Percentiles rank a stretch among this genome's conserved stretches.
Evolutionary conservation across 352 stramenopile genomes (phyloP).

Genomic region (Phytophthora crassamura): DNA sequence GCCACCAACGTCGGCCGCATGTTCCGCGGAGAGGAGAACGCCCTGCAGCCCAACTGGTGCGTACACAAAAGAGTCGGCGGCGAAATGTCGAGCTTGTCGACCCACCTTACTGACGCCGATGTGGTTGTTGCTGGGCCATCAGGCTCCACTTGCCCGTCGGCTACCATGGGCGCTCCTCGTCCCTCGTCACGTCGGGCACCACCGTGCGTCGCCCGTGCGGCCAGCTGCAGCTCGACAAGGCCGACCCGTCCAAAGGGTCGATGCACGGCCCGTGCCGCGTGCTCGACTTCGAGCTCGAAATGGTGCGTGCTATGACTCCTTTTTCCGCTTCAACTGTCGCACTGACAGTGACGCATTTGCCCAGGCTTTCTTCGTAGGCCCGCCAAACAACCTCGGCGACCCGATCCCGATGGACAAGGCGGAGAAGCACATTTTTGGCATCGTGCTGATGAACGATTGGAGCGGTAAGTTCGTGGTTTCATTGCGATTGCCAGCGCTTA

Average conservation of each 20-base stretch:
- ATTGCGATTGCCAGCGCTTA: background rate
- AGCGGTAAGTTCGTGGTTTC: slow-evolving; percentile 66
- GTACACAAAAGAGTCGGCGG: background rate
- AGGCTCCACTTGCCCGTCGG: slow-evolving; percentile 96
- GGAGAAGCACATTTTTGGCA: slow-evolving; percentile 96
- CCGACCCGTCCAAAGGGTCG: slow-evolving; percentile 93
- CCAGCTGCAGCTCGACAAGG: slow-evolving; percentile 92
- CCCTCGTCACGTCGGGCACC: slow-evolving; percentile 90
- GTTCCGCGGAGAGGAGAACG: slow-evolving; percentile 95
- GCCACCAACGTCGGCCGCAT: slow-evolving; percentile 96
- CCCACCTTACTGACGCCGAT: too few species aligned
- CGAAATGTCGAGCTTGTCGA: too few species aligned
- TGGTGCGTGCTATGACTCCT: slow-evolving; percentile 43
- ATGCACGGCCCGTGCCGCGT: slow-evolving; percentile 89
- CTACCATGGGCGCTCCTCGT: slow-evolving; percentile 96
- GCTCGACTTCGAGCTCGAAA: slow-evolving; percentile 98
- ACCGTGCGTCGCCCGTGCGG: slow-evolving; percentile 87
- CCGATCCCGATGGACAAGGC: slow-evolving; percentile 92
- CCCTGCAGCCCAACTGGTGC: slow-evolving; percentile 96
- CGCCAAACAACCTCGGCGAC: slow-evolving; percentile 88
- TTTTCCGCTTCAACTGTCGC: background rate
- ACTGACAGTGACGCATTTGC: background rate
- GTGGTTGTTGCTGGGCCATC: background rate
- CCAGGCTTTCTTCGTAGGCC: slow-evolving; percentile 93
- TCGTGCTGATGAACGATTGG: slow-evolving; percentile 99